Evolutionary conservation across 2,329 filamentous ascomycete genomes (phyloP), one percentile per base, ranked within the genome.

Genomic region (Beauveria scarabaeidicola): DNA sequence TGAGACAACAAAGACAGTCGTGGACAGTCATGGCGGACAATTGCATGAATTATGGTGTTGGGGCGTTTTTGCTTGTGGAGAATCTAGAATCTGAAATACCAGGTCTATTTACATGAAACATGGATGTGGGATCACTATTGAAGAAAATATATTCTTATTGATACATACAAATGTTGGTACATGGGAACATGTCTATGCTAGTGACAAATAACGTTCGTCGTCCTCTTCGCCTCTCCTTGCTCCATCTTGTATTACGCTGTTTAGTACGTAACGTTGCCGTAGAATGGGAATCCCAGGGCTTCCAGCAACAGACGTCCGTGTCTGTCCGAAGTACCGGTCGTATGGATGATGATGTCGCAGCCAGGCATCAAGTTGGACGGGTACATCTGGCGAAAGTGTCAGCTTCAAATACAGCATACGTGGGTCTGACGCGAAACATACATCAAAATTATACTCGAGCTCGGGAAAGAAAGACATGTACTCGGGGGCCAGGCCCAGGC

Each of bases 381-480:
- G 67, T 84, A 85, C 75, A 84, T 81, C 80, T 85, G 51, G 47
- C 1, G 55, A 50, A 46, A 36, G 2, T 10, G 50, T 68, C 61
- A 69, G 56, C 17, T 40, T 40, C 3, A 13, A 19, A 19, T 17
- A 52, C 15, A 27, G 7, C 13, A 41, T 21, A 3, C 17, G 8
- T 10, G 50, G 58, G 27, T 40, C 51, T 23, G 9, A 9, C 19
- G 25, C 7, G 19, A 41, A 58, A 82, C 89, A 81, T 76, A 96
- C 91, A 75, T 96, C 90, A 70, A 94, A 96, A 77, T 96, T 97
- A 67, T 91, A 85, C 74, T 97, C 92, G 50, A 99, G 84, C 77
- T 99, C 94, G 0, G 94, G 94, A 76, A 97, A 99, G 64, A 90
- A 78, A 54, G 88, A 85, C 67, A 96, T 85, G 66, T 88, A 84